These are phyloP conservation scores for Gamarada debralockiae DNA, from an alignment of 495 filamentous ascomycete genomes.

Conservation along the genomic window DNA sequence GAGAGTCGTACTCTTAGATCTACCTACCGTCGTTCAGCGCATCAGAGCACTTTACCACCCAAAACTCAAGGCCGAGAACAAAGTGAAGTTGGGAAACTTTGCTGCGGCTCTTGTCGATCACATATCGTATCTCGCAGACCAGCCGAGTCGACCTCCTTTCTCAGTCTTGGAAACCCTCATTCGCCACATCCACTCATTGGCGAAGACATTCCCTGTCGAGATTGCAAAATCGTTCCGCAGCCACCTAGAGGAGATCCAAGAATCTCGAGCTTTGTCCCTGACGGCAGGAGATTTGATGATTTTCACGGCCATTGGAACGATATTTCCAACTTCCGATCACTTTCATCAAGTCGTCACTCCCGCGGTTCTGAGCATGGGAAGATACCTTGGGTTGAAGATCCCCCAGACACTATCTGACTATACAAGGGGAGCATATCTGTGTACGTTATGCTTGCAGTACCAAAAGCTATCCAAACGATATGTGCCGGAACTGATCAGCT, in stretches of 20 bases:
- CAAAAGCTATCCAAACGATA: constrained; percentile 78
- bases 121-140: constrained; percentile 43
- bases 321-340: constrained; percentile 94
- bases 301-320: constrained; percentile 74
- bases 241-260: constrained; percentile 62
- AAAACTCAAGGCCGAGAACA: constrained; percentile 80
- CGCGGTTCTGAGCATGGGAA: constrained; percentile 72
- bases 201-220: constrained; percentile 73
- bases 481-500: constrained; percentile 83
- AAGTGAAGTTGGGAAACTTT: constrained; percentile 73
- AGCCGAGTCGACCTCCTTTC: constrained; percentile 48
- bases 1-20: constrained; percentile 52
- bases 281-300: constrained; percentile 73
- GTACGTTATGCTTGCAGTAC: constrained; percentile 74
- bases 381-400: constrained; percentile 76
- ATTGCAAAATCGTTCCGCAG: constrained; percentile 73
- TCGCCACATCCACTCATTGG: constrained; percentile 81
- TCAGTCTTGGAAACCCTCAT: constrained; percentile 61
- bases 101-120: constrained; percentile 73
- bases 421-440: constrained; percentile 71
- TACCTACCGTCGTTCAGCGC: constrained; percentile 78
- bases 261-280: constrained; percentile 54
- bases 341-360: constrained; percentile 93
- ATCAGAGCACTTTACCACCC: constrained; percentile 87
- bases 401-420: constrained; percentile 61